These are phyloP conservation scores for Aspergillus steynii DNA, from an alignment of 495 filamentous ascomycete genomes.

Conservation along the genomic window DNA sequence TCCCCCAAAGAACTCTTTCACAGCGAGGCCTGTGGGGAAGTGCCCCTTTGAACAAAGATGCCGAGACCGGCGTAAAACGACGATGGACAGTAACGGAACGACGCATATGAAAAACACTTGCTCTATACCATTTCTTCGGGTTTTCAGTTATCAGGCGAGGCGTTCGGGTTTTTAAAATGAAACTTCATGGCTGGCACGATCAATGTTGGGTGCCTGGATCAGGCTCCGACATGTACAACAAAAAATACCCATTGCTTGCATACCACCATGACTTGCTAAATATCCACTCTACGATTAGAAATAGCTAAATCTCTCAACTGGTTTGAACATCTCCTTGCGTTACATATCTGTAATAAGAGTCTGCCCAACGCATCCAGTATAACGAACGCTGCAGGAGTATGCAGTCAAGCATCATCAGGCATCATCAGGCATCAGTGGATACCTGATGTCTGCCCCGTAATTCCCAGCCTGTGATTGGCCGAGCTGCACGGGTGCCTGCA, in stretches of 20 bases:
- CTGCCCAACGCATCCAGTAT: too few relatives aligned
- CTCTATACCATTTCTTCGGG: neutral
- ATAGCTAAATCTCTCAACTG: neutral
- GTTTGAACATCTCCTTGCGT: neutral
- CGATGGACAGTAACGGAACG: slow-evolving; percentile 49
- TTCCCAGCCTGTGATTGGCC: neutral
- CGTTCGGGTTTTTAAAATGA: neutral
- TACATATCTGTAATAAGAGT: too few relatives aligned
- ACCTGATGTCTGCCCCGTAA: neutral
- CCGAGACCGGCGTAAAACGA: slow-evolving; percentile 32
- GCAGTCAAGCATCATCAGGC: neutral
- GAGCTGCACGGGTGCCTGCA: slow-evolving; percentile 4
- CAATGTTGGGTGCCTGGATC: neutral
- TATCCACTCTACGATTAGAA: neutral
- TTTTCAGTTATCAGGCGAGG: neutral
- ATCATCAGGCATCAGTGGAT: neutral
- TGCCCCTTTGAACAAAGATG: slow-evolving; percentile 34
- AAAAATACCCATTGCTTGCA: too few relatives aligned
- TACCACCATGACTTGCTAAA: neutral
- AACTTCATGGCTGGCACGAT: neutral
- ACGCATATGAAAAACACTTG: slow-evolving; percentile 27
- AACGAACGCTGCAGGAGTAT: too few relatives aligned
- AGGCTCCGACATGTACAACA: too few relatives aligned
- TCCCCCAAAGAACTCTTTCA: slow-evolving; percentile 36
- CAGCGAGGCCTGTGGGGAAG: slow-evolving; percentile 49